Evolutionary conservation across 2,329 filamentous ascomycete species (phyloP), one percentile per base, ranked within the genome.

Genomic region (Grosmannia huntii): DNA sequence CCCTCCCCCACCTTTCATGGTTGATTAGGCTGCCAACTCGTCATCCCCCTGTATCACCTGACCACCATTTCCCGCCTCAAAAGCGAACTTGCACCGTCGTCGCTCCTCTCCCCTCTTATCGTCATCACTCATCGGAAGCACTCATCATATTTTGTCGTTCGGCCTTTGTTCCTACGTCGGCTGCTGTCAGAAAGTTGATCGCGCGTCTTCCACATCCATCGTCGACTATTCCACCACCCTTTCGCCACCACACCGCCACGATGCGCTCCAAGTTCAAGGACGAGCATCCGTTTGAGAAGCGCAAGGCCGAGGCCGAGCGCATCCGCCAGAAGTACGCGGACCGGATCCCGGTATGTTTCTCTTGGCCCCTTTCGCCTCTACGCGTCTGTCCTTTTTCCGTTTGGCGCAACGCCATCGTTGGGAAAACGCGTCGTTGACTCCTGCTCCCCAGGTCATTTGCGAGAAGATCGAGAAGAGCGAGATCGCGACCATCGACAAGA

Each of bases 261-360:
- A 96, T 96, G 90, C 88, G 91, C 72, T 95, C 90, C 81, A 97
- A 97, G 85, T 99, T 99, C 77, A 99, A 99, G 90, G 94, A 99
- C 86, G 94, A 97, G 84, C 94, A 97, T 75, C 90, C 90, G 68
- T 97, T 97, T 74, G 94, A 97, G 87, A 99, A 99, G 89, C 90
- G 94, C 79, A 96, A 97, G 89, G 94, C 94, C 65, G 94, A 99
- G 79, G 94, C 94, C 72, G 94, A 99, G 82, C 91, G 94, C 75
- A 96, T 96, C 74, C 90, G 94, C 66, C 91, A 96, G 80, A 99
- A 99, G 78, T 99, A 99, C 74, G 85, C 90, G 66, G 94, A 99
- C 74, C 90, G 94, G 68, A 99, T 99, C 76, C 94, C 94, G 56
- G 94, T 96, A 84, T 73, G 90, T 84, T 59, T 59, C 33, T 56